Evolutionary conservation across 129 eudicot genomes (phyloP), one percentile per base, ranked within the genome.

Genomic region (Erigeron canadensis): DNA sequence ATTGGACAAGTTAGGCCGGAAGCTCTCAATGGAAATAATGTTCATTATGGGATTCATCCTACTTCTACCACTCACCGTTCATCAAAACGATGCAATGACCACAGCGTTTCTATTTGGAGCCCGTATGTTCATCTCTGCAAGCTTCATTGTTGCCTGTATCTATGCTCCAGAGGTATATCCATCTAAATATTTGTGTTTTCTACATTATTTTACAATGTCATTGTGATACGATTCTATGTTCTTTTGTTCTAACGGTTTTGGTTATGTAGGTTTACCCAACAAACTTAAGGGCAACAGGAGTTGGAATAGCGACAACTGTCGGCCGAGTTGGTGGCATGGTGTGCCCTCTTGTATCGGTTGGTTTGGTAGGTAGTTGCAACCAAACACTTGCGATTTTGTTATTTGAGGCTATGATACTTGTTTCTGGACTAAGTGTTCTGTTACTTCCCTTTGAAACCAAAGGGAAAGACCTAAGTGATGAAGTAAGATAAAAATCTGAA

Each of bases 271-370:
- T 86, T 8, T 89, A 89, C 77, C 96, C 93, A 23, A 89, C 96
- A 53, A 74, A 66, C 18, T 71, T 86, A 71, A 82, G 96, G 73
- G 18, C 87, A 60, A 86, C 86, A 0, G 96, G 86, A 69, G 90
- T 82, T 50, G 96, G 96, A 68, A 76, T 86, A 15, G 84, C 96
- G 28, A 82, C 84, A 16, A 84, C 88, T 10, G 64, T 86, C 1
- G 96, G 96, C 56, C 82, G 85, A 77, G 74, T 86, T 43, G 96
- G 90, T 3, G 96, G 96, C 0, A 89, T 89, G 96, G 75, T 86
- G 16, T 86, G 90, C 81, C 96, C 96, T 44, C 66, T 89, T 39
- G 85, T 89, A 34, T 90, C 90, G 11, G 86, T 89, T 65, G 86
- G 83, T 13, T 68, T 89, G 81, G 85, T 70, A 15, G 79, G 82